Conservation (phyloP, 169 alveolate species). For the Pseudocohnilembus persalinus region DNA sequence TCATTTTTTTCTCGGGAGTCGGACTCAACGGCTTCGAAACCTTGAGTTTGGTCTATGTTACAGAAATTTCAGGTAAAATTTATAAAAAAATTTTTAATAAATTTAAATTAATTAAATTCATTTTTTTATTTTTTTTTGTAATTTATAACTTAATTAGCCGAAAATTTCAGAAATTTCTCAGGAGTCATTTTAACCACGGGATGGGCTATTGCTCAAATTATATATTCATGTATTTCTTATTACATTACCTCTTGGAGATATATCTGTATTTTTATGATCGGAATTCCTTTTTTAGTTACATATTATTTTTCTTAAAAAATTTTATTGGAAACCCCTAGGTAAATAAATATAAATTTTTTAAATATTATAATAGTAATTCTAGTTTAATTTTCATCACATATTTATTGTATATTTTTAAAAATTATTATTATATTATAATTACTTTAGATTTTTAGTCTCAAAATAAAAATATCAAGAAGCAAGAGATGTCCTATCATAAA, state of each 20-base stretch:
- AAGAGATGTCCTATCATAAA: background rate
- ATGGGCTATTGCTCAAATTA: constrained; percentile 23
- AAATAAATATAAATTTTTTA: no score
- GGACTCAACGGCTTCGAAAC: constrained; percentile 26
- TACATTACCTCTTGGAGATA: constrained; percentile 18
- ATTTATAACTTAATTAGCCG: constrained; percentile 6
- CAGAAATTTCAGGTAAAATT: constrained; percentile 22
- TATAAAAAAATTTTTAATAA: background rate
- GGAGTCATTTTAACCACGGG: background rate
- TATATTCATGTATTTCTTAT: constrained; percentile 3
- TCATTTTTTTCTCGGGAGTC: constrained; percentile 38
- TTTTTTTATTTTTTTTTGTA: background rate
- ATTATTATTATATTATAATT: no score
- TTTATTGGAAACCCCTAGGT: constrained; percentile 20
- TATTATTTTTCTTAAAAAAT: background rate
- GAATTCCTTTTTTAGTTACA: constrained; percentile 16
- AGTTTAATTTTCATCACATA: no score
- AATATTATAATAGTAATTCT: no score
- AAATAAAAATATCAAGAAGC: constrained; percentile 14
- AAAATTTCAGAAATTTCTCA: constrained; percentile 23
- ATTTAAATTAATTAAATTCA: background rate
- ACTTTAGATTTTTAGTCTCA: constrained; percentile 9
- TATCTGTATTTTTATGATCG: constrained; percentile 17
- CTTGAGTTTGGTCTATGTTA: constrained; percentile 16
- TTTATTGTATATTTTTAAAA: no score